phyloP scores from a whole-genome alignment of 139 green algal genomes.

The Closterium sp. region DNA sequence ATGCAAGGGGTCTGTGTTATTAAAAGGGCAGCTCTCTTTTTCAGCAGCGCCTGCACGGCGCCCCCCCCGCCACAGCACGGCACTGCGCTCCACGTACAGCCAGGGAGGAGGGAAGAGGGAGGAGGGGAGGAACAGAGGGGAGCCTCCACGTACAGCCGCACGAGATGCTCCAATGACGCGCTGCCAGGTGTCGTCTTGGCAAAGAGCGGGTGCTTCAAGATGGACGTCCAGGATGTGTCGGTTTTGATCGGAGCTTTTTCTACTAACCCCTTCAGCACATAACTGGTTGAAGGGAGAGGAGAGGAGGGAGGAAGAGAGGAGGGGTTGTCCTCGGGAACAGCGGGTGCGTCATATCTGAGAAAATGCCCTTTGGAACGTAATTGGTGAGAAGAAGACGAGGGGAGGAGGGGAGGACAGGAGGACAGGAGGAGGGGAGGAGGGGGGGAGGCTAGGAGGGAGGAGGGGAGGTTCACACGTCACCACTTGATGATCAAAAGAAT shows the following conservation, averaged over 20 bases:
- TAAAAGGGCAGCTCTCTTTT: no score
- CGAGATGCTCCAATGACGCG: slow-evolving; percentile 44
- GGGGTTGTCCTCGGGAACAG: background rate
- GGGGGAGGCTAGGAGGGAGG: no score
- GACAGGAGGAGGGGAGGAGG: no score
- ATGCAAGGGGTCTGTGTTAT: no score
- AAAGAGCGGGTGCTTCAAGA: slow-evolving; percentile 37
- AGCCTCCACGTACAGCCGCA: slow-evolving; percentile 81
- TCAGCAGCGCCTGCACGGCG: slow-evolving; percentile 71
- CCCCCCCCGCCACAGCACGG: slow-evolving; percentile 79
- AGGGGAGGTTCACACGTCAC: no score
- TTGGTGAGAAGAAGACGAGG: no score
- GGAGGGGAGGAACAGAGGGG: no score
- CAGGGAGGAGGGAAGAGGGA: no score
- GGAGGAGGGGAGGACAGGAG: no score
- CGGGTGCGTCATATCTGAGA: no score
- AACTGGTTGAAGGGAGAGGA: slow-evolving; percentile 53
- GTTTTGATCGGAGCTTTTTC: slow-evolving; percentile 36
- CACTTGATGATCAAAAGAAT: no score
- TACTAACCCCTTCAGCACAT: slow-evolving; percentile 67
- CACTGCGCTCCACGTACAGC: slow-evolving; percentile 81
- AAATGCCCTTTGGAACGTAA: no score
- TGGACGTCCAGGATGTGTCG: slow-evolving; percentile 8
- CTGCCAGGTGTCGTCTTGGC: slow-evolving; percentile 58
- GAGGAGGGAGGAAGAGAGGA: background rate